Conservation (phyloP, 2,329 filamentous ascomycete species). For the Penicillium concentricum region DNA sequence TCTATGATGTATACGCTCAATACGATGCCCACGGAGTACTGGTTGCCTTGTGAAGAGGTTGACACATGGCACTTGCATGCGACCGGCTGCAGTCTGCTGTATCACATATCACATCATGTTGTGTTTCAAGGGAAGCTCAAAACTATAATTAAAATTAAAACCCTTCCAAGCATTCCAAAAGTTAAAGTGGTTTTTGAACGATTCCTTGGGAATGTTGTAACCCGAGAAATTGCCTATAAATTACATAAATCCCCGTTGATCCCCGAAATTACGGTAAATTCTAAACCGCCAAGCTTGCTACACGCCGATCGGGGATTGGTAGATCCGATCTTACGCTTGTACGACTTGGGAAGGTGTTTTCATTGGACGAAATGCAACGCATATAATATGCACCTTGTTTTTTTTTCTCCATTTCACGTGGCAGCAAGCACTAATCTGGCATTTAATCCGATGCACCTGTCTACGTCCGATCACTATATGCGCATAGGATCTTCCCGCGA, state of each 20-base stretch:
- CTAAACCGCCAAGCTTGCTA: conserved; percentile 1
- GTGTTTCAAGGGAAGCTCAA: neutral
- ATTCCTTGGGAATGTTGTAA: neutral
- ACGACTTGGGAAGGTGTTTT: conserved; percentile 12
- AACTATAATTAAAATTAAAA: conserved; percentile 11
- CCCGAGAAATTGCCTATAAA: neutral
- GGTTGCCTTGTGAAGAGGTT: conserved; percentile 13
- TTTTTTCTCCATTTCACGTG: conserved; percentile 5
- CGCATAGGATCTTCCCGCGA: conserved; percentile 9
- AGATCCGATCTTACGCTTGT: conserved; percentile 10
- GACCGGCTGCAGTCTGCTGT: neutral
- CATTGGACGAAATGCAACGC: conserved; percentile 2
- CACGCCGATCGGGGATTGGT: conserved; percentile 8
- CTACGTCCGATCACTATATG: conserved; percentile 3
- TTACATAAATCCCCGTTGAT: neutral
- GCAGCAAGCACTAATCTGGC: conserved; percentile 24
- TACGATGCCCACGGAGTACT: neutral
- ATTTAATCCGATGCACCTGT: conserved; percentile 28
- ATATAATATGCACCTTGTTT: neutral
- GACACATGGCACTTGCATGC: conserved; percentile 26
- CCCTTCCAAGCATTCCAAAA: neutral
- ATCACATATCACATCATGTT: conserved; percentile 10
- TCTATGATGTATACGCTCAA: neutral
- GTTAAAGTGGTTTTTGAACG: neutral
- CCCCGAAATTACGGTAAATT: neutral